Evolutionary conservation across 2,329 filamentous ascomycete species (phyloP).

Genomic region (Anisogramma anomala): DNA sequence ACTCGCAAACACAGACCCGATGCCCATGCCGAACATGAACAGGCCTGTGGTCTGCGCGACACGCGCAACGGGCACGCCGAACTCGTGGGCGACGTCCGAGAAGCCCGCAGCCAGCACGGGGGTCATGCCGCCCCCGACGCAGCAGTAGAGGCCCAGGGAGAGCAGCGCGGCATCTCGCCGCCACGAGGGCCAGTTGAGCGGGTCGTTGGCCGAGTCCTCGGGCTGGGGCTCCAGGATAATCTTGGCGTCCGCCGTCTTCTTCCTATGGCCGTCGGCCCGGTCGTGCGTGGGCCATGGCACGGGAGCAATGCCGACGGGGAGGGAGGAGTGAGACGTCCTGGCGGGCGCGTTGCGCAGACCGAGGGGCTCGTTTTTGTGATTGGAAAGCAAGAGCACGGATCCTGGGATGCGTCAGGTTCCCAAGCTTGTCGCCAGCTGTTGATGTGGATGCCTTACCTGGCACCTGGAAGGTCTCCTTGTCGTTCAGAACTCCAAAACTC

Average conservation of each 20-base stretch:
- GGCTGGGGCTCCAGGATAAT: conserved; percentile 89
- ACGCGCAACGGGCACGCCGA: conserved; percentile 53
- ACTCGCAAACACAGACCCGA: conserved; percentile 74
- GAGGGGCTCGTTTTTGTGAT: conserved; percentile 46
- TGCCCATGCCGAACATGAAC: conserved; percentile 85
- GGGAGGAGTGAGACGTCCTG: conserved; percentile 46
- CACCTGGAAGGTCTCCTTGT: conserved; percentile 71
- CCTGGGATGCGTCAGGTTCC: conserved; percentile 27
- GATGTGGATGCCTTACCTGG: conserved; percentile 48
- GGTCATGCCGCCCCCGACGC: conserved; percentile 88
- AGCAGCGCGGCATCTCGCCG: conserved; percentile 68
- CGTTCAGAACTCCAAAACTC: conserved; percentile 73
- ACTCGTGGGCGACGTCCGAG: conserved; percentile 58
- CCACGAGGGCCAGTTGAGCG: conserved; percentile 81
- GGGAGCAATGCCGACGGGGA: conserved; percentile 32
- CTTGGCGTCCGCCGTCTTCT: conserved; percentile 67
- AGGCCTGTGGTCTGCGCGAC: conserved; percentile 83
- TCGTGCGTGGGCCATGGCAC: conserved; percentile 23
- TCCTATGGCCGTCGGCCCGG: conserved; percentile 30
- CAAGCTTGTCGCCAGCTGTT: neutral
- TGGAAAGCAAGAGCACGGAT: conserved; percentile 45
- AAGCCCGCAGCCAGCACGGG: conserved; percentile 85
- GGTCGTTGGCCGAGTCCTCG: conserved; percentile 81
- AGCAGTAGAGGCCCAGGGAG: conserved; percentile 81
- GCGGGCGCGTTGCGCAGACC: conserved; percentile 46